These are phyloP conservation scores for Alternaria gansuensis DNA, from an alignment of 2,329 filamentous ascomycete species.

Conservation along the genomic window DNA sequence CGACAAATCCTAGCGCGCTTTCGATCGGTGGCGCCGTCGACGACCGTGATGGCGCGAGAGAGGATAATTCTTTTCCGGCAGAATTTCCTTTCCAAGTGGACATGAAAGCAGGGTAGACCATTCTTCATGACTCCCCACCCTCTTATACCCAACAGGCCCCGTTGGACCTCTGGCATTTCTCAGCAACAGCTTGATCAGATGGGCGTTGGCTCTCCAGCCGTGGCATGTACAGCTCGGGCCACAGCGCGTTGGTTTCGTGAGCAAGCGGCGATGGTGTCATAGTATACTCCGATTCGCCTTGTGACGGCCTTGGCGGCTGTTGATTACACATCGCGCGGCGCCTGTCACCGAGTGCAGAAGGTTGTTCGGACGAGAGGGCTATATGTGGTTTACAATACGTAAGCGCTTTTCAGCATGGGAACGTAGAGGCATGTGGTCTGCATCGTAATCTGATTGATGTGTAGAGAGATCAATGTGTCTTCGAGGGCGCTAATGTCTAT, in stretches of 20 bases:
- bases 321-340: conserved; percentile 31
- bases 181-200: conserved; percentile 38
- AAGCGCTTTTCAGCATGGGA: conserved; percentile 3
- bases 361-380: conserved; percentile 20
- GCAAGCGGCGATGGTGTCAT: conserved; percentile 47
- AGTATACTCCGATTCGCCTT: conserved; percentile 44
- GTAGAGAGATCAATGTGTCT: conserved; percentile 2
- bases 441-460: not conserved
- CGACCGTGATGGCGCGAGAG: conserved; percentile 5
- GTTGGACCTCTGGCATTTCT: conserved; percentile 30
- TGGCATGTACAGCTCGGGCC: conserved; percentile 23
- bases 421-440: not conserved
- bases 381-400: conserved; percentile 18
- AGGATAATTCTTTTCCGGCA: conserved; percentile 9
- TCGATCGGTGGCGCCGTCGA: conserved; percentile 11
- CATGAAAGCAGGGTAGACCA: not conserved
- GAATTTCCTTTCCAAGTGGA: conserved; percentile 9
- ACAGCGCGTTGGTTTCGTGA: conserved; percentile 34
- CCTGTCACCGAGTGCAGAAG: conserved; percentile 14
- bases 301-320: conserved; percentile 37
- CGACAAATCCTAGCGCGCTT: conserved; percentile 25
- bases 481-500: conserved; percentile 4
- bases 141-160: conserved; percentile 13
- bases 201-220: conserved; percentile 15
- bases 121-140: conserved; percentile 15